A percentile compares a stretch with the other conserved stretches of the same genome.
phyloP scores from a whole-genome alignment of 306 rosid species.

The Cucumis hystrix region DNA sequence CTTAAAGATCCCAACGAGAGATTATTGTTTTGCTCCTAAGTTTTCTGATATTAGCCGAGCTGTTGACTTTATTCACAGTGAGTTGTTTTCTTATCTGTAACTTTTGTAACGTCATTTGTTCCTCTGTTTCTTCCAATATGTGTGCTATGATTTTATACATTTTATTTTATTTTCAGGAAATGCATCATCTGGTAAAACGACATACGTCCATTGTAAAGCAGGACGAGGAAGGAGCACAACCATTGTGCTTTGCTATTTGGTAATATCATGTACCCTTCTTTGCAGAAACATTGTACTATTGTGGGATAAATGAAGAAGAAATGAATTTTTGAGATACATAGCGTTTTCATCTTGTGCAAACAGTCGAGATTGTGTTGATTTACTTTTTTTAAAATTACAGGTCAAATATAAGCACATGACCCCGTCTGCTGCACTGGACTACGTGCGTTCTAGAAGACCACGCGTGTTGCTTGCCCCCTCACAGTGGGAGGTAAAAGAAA shows the following conservation, averaged over 20 bases:
- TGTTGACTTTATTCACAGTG: constrained; percentile 85
- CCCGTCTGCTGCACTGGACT: constrained; percentile 69
- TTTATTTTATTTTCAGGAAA: constrained; percentile 31
- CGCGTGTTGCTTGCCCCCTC: constrained; percentile 85
- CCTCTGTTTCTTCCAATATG: neutral
- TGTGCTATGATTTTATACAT: neutral
- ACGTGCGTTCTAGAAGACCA: constrained; percentile 79
- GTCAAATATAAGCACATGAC: constrained; percentile 82
- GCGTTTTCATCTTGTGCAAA: neutral
- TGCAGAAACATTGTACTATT: neutral
- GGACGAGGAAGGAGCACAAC: constrained; percentile 98
- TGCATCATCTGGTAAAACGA: constrained; percentile 52
- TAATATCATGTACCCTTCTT: constrained; percentile 16
- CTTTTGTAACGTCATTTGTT: neutral
- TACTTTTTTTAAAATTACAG: constrained; percentile 13
- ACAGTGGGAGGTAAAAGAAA: constrained; percentile 65
- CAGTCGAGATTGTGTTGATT: constrained; percentile 2
- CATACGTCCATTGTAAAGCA: constrained; percentile 97
- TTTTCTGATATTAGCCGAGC: constrained; percentile 66
- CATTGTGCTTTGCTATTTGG: constrained; percentile 95
- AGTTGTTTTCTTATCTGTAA: constrained; percentile 13
- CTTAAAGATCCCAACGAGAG: constrained; percentile 85
- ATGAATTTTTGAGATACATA: neutral
- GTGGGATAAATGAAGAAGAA: neutral
- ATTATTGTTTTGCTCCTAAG: constrained; percentile 94